phyloP scores from a whole-genome alignment of 2,329 filamentous ascomycete species.

The Arthrobotrys musiformis region DNA sequence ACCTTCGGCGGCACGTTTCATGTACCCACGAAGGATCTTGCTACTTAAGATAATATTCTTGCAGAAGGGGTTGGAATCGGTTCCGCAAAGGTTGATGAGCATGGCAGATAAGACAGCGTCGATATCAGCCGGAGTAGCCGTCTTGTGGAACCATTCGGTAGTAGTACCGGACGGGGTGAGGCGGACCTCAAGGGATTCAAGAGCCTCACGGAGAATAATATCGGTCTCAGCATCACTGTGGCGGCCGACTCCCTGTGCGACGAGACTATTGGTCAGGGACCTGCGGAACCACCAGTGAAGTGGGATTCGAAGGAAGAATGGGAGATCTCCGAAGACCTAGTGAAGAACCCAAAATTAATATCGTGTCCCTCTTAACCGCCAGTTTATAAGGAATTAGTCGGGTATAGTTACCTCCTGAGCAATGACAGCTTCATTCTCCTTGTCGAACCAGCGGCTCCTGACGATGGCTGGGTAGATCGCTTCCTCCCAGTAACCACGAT shows the following conservation, averaged over 20 bases:
- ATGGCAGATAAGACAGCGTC: conserved; percentile 34
- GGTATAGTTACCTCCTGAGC: conserved; percentile 21
- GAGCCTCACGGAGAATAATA: conserved; percentile 43
- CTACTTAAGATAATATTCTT: conserved; percentile 37
- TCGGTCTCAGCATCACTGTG: conserved; percentile 43
- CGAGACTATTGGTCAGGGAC: conserved; percentile 17
- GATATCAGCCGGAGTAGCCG: conserved; percentile 33
- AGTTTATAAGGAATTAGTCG: not conserved
- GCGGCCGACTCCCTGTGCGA: conserved; percentile 42
- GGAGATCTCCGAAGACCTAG: conserved; percentile 45
- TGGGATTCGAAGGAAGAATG: conserved; percentile 29
- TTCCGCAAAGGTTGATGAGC: conserved; percentile 44
- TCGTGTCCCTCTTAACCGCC: not conserved
- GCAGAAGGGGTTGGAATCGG: conserved; percentile 35
- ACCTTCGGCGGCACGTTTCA: conserved; percentile 30
- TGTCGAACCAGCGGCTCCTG: conserved; percentile 41
- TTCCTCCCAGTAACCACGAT: conserved; percentile 48
- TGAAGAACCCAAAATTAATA: not conserved
- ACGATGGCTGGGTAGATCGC: conserved; percentile 38
- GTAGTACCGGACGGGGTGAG: conserved; percentile 6
- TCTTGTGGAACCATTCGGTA: conserved; percentile 46
- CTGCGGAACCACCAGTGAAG: conserved; percentile 52
- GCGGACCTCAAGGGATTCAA: conserved; percentile 33
- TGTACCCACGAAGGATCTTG: conserved; percentile 32
- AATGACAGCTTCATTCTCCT: conserved; percentile 42